Conservation (phyloP, 202 grass and related monocot genomes). For the Carex arenaria region DNA sequence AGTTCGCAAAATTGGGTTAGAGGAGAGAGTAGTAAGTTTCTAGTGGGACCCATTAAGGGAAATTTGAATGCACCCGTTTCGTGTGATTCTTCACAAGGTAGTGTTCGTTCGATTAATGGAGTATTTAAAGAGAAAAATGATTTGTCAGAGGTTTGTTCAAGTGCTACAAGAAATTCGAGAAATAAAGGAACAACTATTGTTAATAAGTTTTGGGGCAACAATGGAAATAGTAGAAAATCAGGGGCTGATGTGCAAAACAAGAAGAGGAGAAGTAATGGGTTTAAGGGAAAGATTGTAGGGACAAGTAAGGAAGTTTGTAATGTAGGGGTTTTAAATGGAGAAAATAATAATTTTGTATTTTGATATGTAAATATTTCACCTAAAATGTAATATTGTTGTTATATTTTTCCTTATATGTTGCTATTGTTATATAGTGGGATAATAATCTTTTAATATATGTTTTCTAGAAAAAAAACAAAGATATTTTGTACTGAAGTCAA, state of each 20-base stretch:
- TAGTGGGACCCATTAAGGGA: background rate
- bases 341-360: constrained; percentile 30
- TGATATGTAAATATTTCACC: constrained; percentile 23
- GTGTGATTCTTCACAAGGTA: constrained; percentile 33
- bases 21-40: constrained; percentile 13
- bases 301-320: constrained; percentile 40
- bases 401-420: constrained; percentile 7
- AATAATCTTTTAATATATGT: too few species aligned
- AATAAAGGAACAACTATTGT: constrained; percentile 49
- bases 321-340: background rate
- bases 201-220: constrained; percentile 45
- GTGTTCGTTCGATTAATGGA: constrained; percentile 25
- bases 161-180: constrained; percentile 14
- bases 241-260: constrained; percentile 5
- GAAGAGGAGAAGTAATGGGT: background rate
- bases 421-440: background rate
- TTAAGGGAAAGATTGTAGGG: constrained; percentile 59
- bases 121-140: constrained; percentile 26
- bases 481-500: background rate
- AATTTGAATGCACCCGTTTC: constrained; percentile 14
- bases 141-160: constrained; percentile 24
- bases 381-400: constrained; percentile 7
- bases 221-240: constrained; percentile 47
- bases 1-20: background rate
- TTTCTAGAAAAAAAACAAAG: too few species aligned